Evolutionary conservation across 2,329 filamentous ascomycete genomes (phyloP), one percentile per base, ranked within the genome.

Genomic region (Trichoderma lentiforme): DNA sequence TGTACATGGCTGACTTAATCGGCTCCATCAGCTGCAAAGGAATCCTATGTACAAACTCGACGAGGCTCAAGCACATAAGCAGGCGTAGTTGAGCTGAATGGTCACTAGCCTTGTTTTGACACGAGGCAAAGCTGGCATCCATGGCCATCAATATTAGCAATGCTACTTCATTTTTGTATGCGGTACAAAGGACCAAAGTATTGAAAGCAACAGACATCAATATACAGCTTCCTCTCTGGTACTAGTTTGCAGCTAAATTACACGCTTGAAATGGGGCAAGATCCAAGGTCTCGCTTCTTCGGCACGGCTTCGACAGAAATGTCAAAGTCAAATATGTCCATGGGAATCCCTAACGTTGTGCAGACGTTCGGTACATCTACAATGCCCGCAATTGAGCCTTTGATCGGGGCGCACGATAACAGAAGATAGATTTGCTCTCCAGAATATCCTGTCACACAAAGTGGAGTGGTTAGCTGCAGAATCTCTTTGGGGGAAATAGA

Each of bases 291-390:
- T 36, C 74, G 69, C 72, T 75, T 76, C 24, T 72, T 68, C 30
- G 76, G 71, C n/a, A 73, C 74, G 1, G 73, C 73, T 34, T 78
- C 77, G 18, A 78, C 64, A 1, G 90, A 88, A 75, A 97, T 95
- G 79, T 97, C 94, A 81, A 98, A 97, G 78, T 96, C 93, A 77
- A 98, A 98, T 68, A 98, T 97, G 82, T 97, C 95, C 86, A 97
- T 93, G 1, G 95, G 95, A 69, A 97, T 79, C 0, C 94, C 94
- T 72, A 97, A 84, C 0, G 95, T 97, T 4, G 94, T 97, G 79
- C 95, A 97, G 0, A 92, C 93, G 79, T 97, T 97, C 0, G 94
- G 94, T 63, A 97, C 93, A 80, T 97, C 94, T 9, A 97, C 94
- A 71, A 97, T 92, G 0, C 95, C 94, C 1, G 94, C 95, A 66